phyloP scores from a whole-genome alignment of 148 eudicot species.

The Arctostaphylos glauca region DNA sequence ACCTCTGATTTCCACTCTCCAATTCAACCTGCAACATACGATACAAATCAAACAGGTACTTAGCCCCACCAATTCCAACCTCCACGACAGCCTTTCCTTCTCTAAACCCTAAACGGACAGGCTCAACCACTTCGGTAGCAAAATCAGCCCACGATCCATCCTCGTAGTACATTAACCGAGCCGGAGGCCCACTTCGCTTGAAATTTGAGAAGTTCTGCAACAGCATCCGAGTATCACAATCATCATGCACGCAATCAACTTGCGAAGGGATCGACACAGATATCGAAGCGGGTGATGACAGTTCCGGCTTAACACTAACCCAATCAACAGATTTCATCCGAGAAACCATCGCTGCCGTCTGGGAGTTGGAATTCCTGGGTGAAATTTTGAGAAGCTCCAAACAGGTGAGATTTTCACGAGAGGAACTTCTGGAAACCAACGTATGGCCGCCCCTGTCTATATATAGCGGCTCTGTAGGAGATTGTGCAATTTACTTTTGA shows the following conservation, averaged over 20 bases:
- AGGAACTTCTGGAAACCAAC: background rate
- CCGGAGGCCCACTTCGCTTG: slow-evolving; percentile 41
- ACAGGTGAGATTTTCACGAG: background rate
- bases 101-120: slow-evolving; percentile 33
- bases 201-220: slow-evolving; percentile 44
- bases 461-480: background rate
- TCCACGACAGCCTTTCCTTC: slow-evolving; percentile 31
- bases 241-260: background rate
- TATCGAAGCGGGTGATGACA: background rate
- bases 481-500: background rate
- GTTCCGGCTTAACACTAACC: background rate
- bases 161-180: slow-evolving; percentile 35
- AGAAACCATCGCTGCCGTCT: background rate
- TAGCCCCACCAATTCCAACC: background rate
- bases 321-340: background rate
- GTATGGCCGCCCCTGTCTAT: background rate
- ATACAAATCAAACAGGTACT: slow-evolving; percentile 12
- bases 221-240: slow-evolving; percentile 20
- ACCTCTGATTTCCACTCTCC: slow-evolving; percentile 33
- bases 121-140: slow-evolving; percentile 19
- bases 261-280: background rate
- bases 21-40: slow-evolving; percentile 25
- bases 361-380: background rate
- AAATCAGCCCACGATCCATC: slow-evolving; percentile 48
- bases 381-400: slow-evolving; percentile 2